Evolutionary conservation across 1,139 yeast species (phyloP), one percentile per base, ranked within the genome.

Genomic region (Nakaseomyces kungkrabaensis): DNA sequence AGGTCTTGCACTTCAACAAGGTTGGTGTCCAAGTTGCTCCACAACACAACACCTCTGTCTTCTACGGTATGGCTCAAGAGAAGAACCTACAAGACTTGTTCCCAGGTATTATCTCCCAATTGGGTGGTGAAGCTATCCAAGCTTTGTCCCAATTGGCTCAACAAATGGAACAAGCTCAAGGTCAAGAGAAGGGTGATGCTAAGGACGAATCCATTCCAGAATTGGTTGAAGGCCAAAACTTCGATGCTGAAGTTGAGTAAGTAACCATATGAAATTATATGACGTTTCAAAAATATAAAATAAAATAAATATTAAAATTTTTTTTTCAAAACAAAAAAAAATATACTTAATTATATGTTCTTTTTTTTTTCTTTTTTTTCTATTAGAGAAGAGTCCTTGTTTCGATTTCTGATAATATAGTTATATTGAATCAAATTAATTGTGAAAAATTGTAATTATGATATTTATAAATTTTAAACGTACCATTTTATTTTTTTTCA

Each of bases 51-150:
- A 85, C 96, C 58, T 86, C 85, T 72, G 95, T 95, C 62, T 84
- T 92, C 78, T 85, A 89, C 72, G 98, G 98, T 72, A 81, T 82
- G 74, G 89, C 96, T 58, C 95, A 88, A 73, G 95, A 87, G 75
- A 90, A 89, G 82, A 81, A 82, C 61, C 81, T 92, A 65, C 85
- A 94, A 62, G 96, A 90, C 68, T 82, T 92, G 75, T 82, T 92
- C 66, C 98, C 97, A 67, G 87, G 82, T 72, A 88, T 92, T 72
- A 82, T 92, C 70, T 92, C 96, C 63, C 96, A 92, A 77, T 80
- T 92, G 74, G 97, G 97, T 66, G 88, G 96, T 62, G 97, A 92
- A 74, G 87, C 94, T 74, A 81, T 89, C 70, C 88, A 85, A 68
- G 83, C 88, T 72, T 80, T 92, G 72, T 82, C 88, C 69, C 81